Conservation (phyloP, 2,329 filamentous ascomycete species). For the Colletotrichum spinosum region DNA sequence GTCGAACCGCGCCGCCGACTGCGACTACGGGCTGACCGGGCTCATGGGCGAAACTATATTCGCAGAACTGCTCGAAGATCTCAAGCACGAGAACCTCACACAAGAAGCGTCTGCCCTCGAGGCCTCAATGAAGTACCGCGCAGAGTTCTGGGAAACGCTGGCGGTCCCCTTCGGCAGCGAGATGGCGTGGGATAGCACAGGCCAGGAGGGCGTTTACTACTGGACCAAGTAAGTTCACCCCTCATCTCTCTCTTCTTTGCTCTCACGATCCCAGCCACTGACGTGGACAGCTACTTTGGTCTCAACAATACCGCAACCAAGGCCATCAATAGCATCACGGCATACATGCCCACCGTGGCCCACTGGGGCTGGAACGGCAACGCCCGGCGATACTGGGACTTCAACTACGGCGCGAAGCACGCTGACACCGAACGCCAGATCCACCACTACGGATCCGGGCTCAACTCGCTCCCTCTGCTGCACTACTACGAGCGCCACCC, state of each 20-base stretch:
- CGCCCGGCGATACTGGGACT: slow-evolving; percentile 71
- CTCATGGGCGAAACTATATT: slow-evolving; percentile 72
- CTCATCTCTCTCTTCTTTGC: too few relatives aligned
- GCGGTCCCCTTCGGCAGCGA: slow-evolving; percentile 69
- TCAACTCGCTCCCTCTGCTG: slow-evolving; percentile 68
- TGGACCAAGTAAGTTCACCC: slow-evolving; percentile 58
- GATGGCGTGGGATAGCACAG: slow-evolving; percentile 73
- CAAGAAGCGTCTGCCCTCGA: slow-evolving; percentile 50
- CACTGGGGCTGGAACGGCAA: slow-evolving; percentile 75
- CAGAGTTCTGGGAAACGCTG: slow-evolving; percentile 60
- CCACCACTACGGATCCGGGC: slow-evolving; percentile 70
- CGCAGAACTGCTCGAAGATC: slow-evolving; percentile 62
- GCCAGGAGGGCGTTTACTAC: slow-evolving; percentile 71
- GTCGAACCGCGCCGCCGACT: slow-evolving; percentile 48
- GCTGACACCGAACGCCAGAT: slow-evolving; percentile 60
- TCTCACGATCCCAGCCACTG: neutral
- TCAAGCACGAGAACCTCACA: slow-evolving; percentile 56
- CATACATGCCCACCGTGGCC: slow-evolving; percentile 67
- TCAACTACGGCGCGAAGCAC: slow-evolving; percentile 51
- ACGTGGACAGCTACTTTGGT: slow-evolving; percentile 57
- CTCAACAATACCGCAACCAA: slow-evolving; percentile 58
- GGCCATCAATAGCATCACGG: slow-evolving; percentile 64
- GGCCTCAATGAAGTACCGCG: slow-evolving; percentile 60
- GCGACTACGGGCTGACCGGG: slow-evolving; percentile 57
- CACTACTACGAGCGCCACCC: slow-evolving; percentile 60